Conservation (phyloP, 176 grass and related monocot species). For the Aegilops sharonensis region DNA sequence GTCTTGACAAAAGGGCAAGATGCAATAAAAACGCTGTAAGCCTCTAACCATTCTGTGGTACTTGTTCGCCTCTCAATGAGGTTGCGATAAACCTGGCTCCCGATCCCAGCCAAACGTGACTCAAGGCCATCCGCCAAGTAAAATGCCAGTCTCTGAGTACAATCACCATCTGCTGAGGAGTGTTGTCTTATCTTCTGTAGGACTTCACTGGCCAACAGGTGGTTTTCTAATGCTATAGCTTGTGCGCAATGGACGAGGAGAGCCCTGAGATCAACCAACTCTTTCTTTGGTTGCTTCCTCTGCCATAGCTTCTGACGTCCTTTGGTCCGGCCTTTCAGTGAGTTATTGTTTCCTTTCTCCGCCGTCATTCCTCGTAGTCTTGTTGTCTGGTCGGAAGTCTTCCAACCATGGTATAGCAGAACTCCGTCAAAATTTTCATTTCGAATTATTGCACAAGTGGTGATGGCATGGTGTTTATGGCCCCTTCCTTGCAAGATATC, state of each 20-base stretch:
- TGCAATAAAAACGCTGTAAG: conserved; percentile 22
- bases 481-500: conserved; percentile 36
- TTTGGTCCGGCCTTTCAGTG: neutral
- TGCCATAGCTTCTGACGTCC: neutral
- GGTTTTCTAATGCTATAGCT: too few relatives aligned
- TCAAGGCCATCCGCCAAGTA: too few relatives aligned
- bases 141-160: too few relatives aligned
- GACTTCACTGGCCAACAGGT: too few relatives aligned
- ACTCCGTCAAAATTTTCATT: conserved; percentile 54
- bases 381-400: conserved; percentile 5
- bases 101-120: conserved; percentile 15
- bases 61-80: conserved; percentile 19
- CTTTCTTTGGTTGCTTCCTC: conserved; percentile 30
- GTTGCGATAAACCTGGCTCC: conserved; percentile 35
- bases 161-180: too few relatives aligned
- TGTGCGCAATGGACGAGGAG: conserved; percentile 10
- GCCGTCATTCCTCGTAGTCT: conserved; percentile 22
- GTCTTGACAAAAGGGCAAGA: conserved; percentile 32
- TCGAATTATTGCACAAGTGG: conserved; percentile 20
- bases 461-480: conserved; percentile 52
- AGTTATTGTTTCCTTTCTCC: conserved; percentile 29
- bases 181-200: too few relatives aligned
- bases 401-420: conserved; percentile 18
- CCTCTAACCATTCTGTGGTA: conserved; percentile 19
- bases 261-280: conserved; percentile 42